Evolutionary conservation across 2,329 filamentous ascomycete genomes (phyloP).

Genomic region (Parafenestella ontariensis): DNA sequence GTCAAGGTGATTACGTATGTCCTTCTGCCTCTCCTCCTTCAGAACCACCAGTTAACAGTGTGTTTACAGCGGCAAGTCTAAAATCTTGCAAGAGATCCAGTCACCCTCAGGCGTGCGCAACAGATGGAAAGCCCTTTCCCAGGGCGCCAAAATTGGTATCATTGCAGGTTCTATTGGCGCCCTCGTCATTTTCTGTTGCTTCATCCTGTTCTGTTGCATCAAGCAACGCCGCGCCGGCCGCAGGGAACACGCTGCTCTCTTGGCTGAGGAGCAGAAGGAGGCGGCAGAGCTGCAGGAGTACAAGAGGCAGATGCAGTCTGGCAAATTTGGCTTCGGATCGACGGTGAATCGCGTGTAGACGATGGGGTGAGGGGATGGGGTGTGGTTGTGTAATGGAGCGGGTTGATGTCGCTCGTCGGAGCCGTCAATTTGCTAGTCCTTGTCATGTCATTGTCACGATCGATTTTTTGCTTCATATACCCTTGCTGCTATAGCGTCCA

Average conservation of each 20-base stretch:
- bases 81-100: constrained; percentile 43
- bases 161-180: constrained; percentile 36
- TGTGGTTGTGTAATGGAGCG: background rate
- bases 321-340: constrained; percentile 29
- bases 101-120: constrained; percentile 45
- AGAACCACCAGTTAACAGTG: constrained; percentile 15
- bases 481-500: constrained; percentile 12
- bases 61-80: constrained; percentile 41
- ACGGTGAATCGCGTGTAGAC: constrained; percentile 15
- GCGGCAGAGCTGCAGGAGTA: constrained; percentile 45
- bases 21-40: background rate
- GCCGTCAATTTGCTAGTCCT: background rate
- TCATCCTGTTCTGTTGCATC: constrained; percentile 48
- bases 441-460: constrained; percentile 17
- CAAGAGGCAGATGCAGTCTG: constrained; percentile 37
- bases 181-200: constrained; percentile 31
- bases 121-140: constrained; percentile 44
- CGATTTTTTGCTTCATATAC: constrained; percentile 15
- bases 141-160: constrained; percentile 46
- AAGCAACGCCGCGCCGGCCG: constrained; percentile 48
- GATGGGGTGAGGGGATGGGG: background rate
- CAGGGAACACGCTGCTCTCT: constrained; percentile 39
- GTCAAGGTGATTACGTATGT: constrained; percentile 57
- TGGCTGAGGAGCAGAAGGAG: constrained; percentile 47
- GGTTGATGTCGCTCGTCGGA: background rate